phyloP scores from a whole-genome alignment of 2,329 filamentous ascomycete genomes.

The Xylaria sp. region DNA sequence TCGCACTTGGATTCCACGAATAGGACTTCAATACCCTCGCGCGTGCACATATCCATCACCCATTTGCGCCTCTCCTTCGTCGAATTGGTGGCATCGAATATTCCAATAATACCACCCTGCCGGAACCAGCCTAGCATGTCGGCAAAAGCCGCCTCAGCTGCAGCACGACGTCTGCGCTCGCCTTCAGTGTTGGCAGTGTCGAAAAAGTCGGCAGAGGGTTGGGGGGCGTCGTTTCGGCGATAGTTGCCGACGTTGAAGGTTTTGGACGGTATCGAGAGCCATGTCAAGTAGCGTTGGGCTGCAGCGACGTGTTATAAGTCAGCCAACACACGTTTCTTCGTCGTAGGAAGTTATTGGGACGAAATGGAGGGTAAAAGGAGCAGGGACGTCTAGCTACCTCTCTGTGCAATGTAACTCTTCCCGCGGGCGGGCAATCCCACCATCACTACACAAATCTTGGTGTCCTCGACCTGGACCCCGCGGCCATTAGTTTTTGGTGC shows the following conservation, averaged over 20 bases:
- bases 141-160: conserved; percentile 88
- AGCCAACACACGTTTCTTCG: conserved; percentile 9
- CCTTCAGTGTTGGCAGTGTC: conserved; percentile 90
- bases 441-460: conserved; percentile 98
- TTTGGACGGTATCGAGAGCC: conserved; percentile 92
- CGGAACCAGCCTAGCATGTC: conserved; percentile 97
- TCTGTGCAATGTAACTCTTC: conserved; percentile 97
- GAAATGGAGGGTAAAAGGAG: not conserved
- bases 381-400: conserved; percentile 69
- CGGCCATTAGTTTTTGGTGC: conserved; percentile 66
- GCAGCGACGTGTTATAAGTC: conserved; percentile 21
- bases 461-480: conserved; percentile 91
- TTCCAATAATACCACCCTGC: conserved; percentile 83
- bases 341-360: conserved; percentile 5
- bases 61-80: conserved; percentile 89
- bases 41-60: conserved; percentile 83
- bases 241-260: conserved; percentile 99
- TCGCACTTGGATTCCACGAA: conserved; percentile 99
- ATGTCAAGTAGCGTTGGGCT: conserved; percentile 94
- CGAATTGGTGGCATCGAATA: conserved; percentile 96
- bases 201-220: conserved; percentile 94
- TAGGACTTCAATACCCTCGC: conserved; percentile 84
- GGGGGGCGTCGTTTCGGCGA: conserved; percentile 87
- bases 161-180: conserved; percentile 85
- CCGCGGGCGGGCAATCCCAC: conserved; percentile 94